Conservation (phyloP, 345 rosid species). For the Combretum micranthum region DNA sequence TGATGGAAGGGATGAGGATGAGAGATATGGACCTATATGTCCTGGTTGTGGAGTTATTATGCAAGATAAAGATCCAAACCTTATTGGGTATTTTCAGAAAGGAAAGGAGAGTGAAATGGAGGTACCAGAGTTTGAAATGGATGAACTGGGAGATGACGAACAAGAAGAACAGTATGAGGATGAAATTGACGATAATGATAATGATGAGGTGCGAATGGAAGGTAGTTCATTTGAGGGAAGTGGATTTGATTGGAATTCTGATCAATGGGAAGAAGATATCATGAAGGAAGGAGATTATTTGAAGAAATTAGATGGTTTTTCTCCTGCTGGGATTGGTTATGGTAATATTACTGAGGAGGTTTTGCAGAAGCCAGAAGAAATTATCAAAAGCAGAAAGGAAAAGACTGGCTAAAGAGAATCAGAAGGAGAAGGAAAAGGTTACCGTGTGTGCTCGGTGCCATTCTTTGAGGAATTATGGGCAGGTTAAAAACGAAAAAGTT, state of each 20-base stretch:
- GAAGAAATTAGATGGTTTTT: slow-evolving; percentile 52
- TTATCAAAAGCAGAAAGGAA: slow-evolving; percentile 69
- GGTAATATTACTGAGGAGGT: slow-evolving; percentile 74
- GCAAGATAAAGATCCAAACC: slow-evolving; percentile 69
- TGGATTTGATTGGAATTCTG: slow-evolving; percentile 58
- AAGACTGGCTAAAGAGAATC: slow-evolving; percentile 56
- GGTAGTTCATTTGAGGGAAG: slow-evolving; percentile 22
- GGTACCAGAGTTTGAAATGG: slow-evolving; percentile 18
- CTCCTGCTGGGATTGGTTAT: slow-evolving; percentile 78
- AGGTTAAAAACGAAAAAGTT: slow-evolving; percentile 68
- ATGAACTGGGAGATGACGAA: slow-evolving; percentile 21
- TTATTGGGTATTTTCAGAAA: slow-evolving; percentile 66
- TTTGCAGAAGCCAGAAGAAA: slow-evolving; percentile 39
- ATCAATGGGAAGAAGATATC: slow-evolving; percentile 51
- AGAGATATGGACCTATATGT: slow-evolving; percentile 59
- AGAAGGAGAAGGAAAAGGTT: slow-evolving; percentile 46
- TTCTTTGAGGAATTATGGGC: slow-evolving; percentile 85
- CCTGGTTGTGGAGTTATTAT: slow-evolving; percentile 94
- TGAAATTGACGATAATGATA: slow-evolving; percentile 22
- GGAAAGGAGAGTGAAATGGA: slow-evolving; percentile 26
- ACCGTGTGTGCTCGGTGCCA: slow-evolving; percentile 92
- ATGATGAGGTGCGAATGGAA: slow-evolving; percentile 15
- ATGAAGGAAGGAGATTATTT: slow-evolving; percentile 24
- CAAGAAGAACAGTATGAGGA: slow-evolving; percentile 24
- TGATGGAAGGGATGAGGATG: slow-evolving; percentile 84